Percentiles rank a stretch among this genome's conserved stretches.
phyloP scores from a whole-genome alignment of 306 rosid genomes.

The Gynostemma pentaphyllum region DNA sequence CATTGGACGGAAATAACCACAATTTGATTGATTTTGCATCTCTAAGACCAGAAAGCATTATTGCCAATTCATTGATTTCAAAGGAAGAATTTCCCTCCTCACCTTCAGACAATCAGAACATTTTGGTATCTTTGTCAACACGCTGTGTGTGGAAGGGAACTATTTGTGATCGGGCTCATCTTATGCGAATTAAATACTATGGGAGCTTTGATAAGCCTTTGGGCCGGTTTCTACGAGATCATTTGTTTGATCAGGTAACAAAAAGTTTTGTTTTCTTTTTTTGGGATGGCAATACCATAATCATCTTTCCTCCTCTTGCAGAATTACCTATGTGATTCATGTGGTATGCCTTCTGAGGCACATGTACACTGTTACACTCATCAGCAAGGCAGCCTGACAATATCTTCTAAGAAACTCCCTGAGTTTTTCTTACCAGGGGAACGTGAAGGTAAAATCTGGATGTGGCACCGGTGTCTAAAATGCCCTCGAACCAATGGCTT shows the following conservation, averaged over 20 bases:
- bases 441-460: slow-evolving; percentile 95
- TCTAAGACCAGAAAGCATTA: slow-evolving; percentile 25
- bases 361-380: slow-evolving; percentile 96
- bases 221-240: slow-evolving; percentile 81
- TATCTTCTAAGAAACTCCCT: slow-evolving; percentile 72
- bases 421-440: slow-evolving; percentile 78
- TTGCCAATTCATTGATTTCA: slow-evolving; percentile 18
- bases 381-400: slow-evolving; percentile 92
- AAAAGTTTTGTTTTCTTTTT: background rate
- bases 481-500: slow-evolving; percentile 85
- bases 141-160: slow-evolving; percentile 98
- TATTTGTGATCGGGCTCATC: slow-evolving; percentile 91
- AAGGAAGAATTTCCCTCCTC: slow-evolving; percentile 84
- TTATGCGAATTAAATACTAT: slow-evolving; percentile 88
- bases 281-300: background rate
- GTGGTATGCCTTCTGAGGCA: slow-evolving; percentile 94
- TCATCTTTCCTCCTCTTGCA: slow-evolving; percentile 21
- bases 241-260: slow-evolving; percentile 88
- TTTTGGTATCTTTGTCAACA: slow-evolving; percentile 89
- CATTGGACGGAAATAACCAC: slow-evolving; percentile 24
- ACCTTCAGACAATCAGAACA: slow-evolving; percentile 89
- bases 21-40: slow-evolving; percentile 23
- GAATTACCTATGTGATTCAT: slow-evolving; percentile 69
- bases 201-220: slow-evolving; percentile 90
- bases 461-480: slow-evolving; percentile 98